Percentiles rank a stretch among this genome's conserved stretches.
These are phyloP conservation scores for Aureobasidium uvarum DNA, from an alignment of 2,329 filamentous ascomycete genomes.

Conservation along the genomic window DNA sequence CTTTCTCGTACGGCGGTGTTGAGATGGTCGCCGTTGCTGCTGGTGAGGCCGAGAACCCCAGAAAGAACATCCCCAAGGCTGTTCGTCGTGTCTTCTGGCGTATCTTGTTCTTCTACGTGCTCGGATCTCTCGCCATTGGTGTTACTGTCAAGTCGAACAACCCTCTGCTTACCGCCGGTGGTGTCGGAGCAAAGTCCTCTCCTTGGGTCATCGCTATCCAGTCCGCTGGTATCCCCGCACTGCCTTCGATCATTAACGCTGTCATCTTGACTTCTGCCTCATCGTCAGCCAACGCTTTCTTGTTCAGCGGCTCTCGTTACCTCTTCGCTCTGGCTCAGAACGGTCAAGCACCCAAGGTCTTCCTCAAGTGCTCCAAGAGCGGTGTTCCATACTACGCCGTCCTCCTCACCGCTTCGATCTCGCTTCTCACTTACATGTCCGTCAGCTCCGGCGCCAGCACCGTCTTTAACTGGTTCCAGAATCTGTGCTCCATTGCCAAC, in stretches of 20 bases:
- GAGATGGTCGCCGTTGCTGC: slow-evolving; percentile 57
- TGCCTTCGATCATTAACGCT: slow-evolving; percentile 73
- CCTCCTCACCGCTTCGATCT: slow-evolving; percentile 48
- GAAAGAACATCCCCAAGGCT: slow-evolving; percentile 55
- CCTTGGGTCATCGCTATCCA: slow-evolving; percentile 71
- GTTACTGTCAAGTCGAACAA: slow-evolving; percentile 60
- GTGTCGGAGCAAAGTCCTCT: slow-evolving; percentile 40
- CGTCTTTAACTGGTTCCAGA: slow-evolving; percentile 41
- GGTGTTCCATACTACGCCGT: slow-evolving; percentile 47
- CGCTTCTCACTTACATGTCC: slow-evolving; percentile 58
- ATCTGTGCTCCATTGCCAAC: slow-evolving; percentile 39
- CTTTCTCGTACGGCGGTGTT: slow-evolving; percentile 53
- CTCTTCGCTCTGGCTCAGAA: slow-evolving; percentile 53
- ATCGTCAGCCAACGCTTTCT: slow-evolving; percentile 66
- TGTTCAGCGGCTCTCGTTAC: slow-evolving; percentile 56
- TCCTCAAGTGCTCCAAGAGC: slow-evolving; percentile 47
- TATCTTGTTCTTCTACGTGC: slow-evolving; percentile 58
- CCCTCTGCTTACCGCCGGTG: slow-evolving; percentile 48
- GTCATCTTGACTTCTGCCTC: slow-evolving; percentile 70
- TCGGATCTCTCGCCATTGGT: slow-evolving; percentile 57
- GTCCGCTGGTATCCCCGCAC: slow-evolving; percentile 63
- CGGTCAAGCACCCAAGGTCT: slow-evolving; percentile 52
- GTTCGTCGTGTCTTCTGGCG: slow-evolving; percentile 56
- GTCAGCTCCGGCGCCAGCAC: slow-evolving; percentile 32
- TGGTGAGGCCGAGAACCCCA: slow-evolving; percentile 55